Conservation (phyloP, 2,329 filamentous ascomycete species). For the Ascochyta fabae region DNA sequence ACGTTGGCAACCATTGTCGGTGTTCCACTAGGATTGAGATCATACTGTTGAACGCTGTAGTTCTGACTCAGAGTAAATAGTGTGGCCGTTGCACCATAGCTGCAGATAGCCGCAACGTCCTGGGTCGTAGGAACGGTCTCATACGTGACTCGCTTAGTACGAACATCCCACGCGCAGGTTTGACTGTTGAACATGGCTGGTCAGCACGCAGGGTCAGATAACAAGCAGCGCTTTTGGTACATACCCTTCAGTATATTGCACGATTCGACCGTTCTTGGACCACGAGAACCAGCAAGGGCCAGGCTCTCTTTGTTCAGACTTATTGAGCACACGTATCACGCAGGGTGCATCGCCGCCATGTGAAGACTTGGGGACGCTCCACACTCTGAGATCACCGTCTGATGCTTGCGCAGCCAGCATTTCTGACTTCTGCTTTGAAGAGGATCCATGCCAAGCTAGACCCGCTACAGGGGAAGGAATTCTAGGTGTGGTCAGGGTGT, state of each 20-base stretch:
- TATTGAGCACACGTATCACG: conserved; percentile 85
- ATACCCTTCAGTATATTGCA: conserved; percentile 90
- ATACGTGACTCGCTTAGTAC: conserved; percentile 95
- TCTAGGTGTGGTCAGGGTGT: conserved; percentile 85
- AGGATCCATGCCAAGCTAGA: conserved; percentile 94
- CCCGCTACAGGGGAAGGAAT: conserved; percentile 86
- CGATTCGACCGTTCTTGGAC: conserved; percentile 96
- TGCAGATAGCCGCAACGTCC: conserved; percentile 79
- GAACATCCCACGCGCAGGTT: conserved; percentile 94
- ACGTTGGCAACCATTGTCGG: conserved; percentile 83
- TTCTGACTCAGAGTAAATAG: conserved; percentile 90
- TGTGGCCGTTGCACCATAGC: conserved; percentile 88
- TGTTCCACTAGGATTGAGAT: conserved; percentile 74
- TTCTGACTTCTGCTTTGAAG: conserved; percentile 93
- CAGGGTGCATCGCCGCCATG: conserved; percentile 76
- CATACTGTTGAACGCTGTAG: conserved; percentile 92
- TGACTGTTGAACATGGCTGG: conserved; percentile 59
- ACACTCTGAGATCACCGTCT: conserved; percentile 91
- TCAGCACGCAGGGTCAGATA: conserved; percentile 29
- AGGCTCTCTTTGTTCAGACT: conserved; percentile 73
- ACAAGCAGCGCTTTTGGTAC: conserved; percentile 48
- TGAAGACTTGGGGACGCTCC: conserved; percentile 89
- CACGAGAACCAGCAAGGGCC: conserved; percentile 96
- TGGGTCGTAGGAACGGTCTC: conserved; percentile 87
- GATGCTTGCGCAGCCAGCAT: conserved; percentile 94